Conservation (phyloP, 306 rosid species). For the Pterocarpus macrocarpus region DNA sequence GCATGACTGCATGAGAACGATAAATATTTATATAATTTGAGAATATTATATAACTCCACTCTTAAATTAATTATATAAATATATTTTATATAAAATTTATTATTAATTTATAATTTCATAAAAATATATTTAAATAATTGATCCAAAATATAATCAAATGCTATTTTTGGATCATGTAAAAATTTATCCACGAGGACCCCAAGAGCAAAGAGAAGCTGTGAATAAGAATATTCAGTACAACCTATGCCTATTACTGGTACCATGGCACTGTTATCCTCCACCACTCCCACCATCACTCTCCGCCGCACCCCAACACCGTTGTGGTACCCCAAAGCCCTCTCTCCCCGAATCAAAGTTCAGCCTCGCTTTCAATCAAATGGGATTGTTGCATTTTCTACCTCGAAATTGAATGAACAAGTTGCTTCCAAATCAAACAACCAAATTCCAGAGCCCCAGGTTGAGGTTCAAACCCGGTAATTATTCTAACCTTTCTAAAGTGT, state of each 20-base stretch:
- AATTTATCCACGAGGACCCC: too few relatives aligned
- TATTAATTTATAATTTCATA: too few relatives aligned
- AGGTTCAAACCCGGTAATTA: conserved; percentile 70
- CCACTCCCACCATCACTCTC: neutral
- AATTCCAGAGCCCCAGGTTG: conserved; percentile 49
- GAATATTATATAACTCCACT: too few relatives aligned
- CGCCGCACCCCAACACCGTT: neutral
- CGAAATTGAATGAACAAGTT: conserved; percentile 46
- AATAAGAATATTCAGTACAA: neutral
- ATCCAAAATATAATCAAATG: too few relatives aligned
- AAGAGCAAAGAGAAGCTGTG: neutral
- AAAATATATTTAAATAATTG: too few relatives aligned
- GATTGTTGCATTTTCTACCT: conserved; percentile 48
- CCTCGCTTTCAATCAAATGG: conserved; percentile 43
- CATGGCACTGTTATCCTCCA: conserved; percentile 30
- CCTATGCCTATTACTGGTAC: neutral
- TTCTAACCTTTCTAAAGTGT: conserved; percentile 4
- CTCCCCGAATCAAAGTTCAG: conserved; percentile 26
- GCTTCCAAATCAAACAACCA: conserved; percentile 39
- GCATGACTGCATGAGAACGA: neutral
- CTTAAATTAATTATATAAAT: too few relatives aligned
- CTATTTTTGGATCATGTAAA: too few relatives aligned
- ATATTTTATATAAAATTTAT: too few relatives aligned
- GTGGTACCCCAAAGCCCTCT: conserved; percentile 23
- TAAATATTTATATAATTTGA: too few relatives aligned